Evolutionary conservation across 2,329 filamentous ascomycete species (phyloP).

Genomic region (Aspergillus awamori): DNA sequence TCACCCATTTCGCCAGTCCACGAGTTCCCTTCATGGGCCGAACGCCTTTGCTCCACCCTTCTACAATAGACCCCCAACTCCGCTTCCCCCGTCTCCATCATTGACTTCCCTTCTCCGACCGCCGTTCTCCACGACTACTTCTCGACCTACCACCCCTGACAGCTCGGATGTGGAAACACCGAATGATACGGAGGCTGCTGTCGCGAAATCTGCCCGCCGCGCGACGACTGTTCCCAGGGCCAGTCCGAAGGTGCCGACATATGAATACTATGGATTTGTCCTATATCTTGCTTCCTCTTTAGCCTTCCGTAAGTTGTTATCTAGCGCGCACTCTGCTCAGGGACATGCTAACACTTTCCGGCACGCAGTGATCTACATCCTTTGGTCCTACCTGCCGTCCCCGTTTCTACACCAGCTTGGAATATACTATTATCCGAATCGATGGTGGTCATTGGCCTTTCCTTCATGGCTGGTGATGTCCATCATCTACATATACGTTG

Average conservation of each 20-base stretch:
- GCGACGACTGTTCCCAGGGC: slow-evolving; percentile 75
- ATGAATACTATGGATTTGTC: slow-evolving; percentile 99
- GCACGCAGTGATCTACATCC: slow-evolving; percentile 59
- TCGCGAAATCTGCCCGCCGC: slow-evolving; percentile 62
- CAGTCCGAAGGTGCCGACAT: slow-evolving; percentile 93
- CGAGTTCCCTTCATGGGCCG: slow-evolving; percentile 45
- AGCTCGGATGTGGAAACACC: slow-evolving; percentile 80
- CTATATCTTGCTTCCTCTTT: slow-evolving; percentile 87
- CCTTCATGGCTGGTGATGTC: slow-evolving; percentile 87
- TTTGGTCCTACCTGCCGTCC: slow-evolving; percentile 89
- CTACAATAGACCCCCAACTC: slow-evolving; percentile 95
- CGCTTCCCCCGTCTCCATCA: slow-evolving; percentile 87
- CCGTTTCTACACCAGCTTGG: slow-evolving; percentile 90
- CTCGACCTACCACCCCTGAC: slow-evolving; percentile 90
- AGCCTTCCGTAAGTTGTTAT: slow-evolving; percentile 66
- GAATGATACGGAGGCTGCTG: slow-evolving; percentile 62
- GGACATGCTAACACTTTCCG: not conserved
- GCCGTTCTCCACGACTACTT: slow-evolving; percentile 67
- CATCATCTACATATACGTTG: slow-evolving; percentile 90
- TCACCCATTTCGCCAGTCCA: slow-evolving; percentile 45
- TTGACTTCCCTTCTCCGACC: slow-evolving; percentile 86
- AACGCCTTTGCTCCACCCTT: slow-evolving; percentile 76
- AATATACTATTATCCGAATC: slow-evolving; percentile 94
- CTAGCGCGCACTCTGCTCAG: too few relatives aligned
- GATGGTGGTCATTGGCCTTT: slow-evolving; percentile 95